Base-by-base conservation (phyloP, 305 asterid species). In the Ruellia speciosa region DNA sequence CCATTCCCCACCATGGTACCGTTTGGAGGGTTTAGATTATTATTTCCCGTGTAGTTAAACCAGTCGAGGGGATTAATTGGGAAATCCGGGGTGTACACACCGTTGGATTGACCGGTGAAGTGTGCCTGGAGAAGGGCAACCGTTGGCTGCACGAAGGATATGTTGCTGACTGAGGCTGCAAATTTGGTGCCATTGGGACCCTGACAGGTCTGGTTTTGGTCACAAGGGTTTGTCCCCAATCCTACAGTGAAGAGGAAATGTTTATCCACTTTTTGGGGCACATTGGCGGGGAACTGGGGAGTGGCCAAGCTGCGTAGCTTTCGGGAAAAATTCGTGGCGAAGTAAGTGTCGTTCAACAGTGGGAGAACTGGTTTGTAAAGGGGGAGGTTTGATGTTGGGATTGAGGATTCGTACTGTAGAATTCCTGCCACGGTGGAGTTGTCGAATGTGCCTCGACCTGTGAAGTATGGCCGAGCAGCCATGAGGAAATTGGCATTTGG, bases 51-150 rank as follows among this genome's bases (percentile, higher is more conserved):
- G 70, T 62, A 79, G 52, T 79, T 72, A 47, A 79, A 79, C 80
- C 78, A 74, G 5, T 39, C 28, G 0, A 49, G 43, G 5, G 86
- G 83, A 47, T 18, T 74, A 31, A 59, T 51, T 0, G 87, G 87
- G 52, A 80, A 80, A 61, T 72, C 64, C 10, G 81, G 60, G 52
- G 60, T 63, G 66, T 77, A 77, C 14, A 80, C 70, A 3, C 71
- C 71, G 14, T 55, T 47, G 0, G 88, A 76, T 48, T 61, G 69
- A 0, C 83, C 81, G 6, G 73, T 49, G 45, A 41, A 78, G 43
- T 81, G 80, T 6, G 85, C 73, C 55, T 78, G 79, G 40, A 81
- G 81, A 5, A 81, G 81, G 3, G 88, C 75, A 3, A 68, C 76
- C 1, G 79, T 58, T 4, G 85, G 83, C 66, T 54, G 66, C 13